A percentile compares a stretch with the other conserved stretches of the same genome.
Conservation (phyloP, 352 stramenopile genomes). For the Saprolegnia parasitica region DNA sequence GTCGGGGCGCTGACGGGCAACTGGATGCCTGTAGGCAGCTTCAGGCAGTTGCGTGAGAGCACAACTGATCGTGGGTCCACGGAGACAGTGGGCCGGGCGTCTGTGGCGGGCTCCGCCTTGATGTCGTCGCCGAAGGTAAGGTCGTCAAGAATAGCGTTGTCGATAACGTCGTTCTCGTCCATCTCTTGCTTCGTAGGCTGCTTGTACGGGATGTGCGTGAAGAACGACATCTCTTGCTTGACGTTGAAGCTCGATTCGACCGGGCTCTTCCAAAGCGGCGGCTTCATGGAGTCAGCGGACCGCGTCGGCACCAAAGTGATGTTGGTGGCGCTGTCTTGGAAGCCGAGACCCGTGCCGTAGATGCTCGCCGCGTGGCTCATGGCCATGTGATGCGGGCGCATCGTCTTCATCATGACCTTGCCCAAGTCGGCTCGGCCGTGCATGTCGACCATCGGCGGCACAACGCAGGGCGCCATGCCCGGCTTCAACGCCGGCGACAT, state of each 20-base stretch:
- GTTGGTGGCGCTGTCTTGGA: slow-evolving; percentile 19
- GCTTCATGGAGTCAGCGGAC: slow-evolving; percentile 2
- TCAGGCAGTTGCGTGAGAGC: slow-evolving; percentile 68
- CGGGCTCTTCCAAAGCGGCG: slow-evolving; percentile 23
- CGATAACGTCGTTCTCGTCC: slow-evolving; percentile 30
- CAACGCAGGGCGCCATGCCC: slow-evolving; percentile 41
- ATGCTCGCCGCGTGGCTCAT: slow-evolving; percentile 16
- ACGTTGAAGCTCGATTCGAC: background rate
- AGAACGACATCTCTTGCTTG: slow-evolving; percentile 8
- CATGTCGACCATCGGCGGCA: slow-evolving; percentile 59
- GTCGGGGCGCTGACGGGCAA: background rate
- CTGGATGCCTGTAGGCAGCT: slow-evolving; percentile 40
- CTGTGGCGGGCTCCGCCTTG: slow-evolving; percentile 28
- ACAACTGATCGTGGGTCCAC: slow-evolving; percentile 41
- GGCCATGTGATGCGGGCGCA: slow-evolving; percentile 4
- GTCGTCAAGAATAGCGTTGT: slow-evolving; percentile 43
- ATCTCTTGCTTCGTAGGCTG: slow-evolving; percentile 4
- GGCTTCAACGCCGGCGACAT: slow-evolving; percentile 81
- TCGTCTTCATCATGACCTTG: slow-evolving; percentile 27
- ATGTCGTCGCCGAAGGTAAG: slow-evolving; percentile 40
- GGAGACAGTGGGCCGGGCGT: slow-evolving; percentile 27
- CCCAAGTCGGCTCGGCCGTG: slow-evolving; percentile 31
- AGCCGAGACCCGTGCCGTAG: slow-evolving; percentile 13
- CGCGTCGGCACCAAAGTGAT: slow-evolving; percentile 11
- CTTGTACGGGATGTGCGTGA: slow-evolving; percentile 13